These are phyloP conservation scores for Diphasiastrum complanatum DNA, from an alignment of 83 land plant species.

Conservation along the genomic window DNA sequence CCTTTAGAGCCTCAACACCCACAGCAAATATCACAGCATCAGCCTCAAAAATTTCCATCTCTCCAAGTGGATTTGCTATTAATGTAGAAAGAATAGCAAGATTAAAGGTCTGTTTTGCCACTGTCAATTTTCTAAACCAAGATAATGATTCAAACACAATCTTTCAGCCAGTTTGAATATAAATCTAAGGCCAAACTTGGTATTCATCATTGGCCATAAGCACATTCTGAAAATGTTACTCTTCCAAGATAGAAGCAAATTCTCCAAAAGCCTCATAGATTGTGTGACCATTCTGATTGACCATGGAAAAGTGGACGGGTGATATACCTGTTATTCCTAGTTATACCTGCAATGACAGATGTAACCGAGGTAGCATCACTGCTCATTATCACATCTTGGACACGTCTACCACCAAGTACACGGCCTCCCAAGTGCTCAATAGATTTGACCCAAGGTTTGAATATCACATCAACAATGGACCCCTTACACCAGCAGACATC, in stretches of 20 bases:
- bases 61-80: constrained; percentile 32
- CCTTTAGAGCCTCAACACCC: constrained; percentile 46
- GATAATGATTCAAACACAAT: too few species aligned
- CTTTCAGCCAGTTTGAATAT: too few species aligned
- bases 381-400: constrained; percentile 12
- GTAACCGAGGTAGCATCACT: constrained; percentile 1
- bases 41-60: constrained; percentile 22
- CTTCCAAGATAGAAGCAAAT: too few species aligned
- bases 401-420: constrained; percentile 30
- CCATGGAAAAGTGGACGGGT: constrained; percentile 7
- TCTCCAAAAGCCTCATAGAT: too few species aligned
- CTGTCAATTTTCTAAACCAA: constrained; percentile 1
- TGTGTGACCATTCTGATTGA: too few species aligned
- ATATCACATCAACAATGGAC: constrained; percentile 34
- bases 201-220: too few species aligned
- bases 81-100: constrained; percentile 1
- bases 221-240: too few species aligned
- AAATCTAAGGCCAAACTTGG: too few species aligned
- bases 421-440: constrained; percentile 29
- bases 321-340: constrained; percentile 1
- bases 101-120: neutral
- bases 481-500: constrained; percentile 49
- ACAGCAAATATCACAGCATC: constrained; percentile 45
- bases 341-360: constrained; percentile 21
- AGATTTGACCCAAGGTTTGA: constrained; percentile 36